Evolutionary conservation across 2,329 filamentous ascomycete genomes (phyloP), one percentile per base, ranked within the genome.

Genomic region (Pseudomassariella vexata): DNA sequence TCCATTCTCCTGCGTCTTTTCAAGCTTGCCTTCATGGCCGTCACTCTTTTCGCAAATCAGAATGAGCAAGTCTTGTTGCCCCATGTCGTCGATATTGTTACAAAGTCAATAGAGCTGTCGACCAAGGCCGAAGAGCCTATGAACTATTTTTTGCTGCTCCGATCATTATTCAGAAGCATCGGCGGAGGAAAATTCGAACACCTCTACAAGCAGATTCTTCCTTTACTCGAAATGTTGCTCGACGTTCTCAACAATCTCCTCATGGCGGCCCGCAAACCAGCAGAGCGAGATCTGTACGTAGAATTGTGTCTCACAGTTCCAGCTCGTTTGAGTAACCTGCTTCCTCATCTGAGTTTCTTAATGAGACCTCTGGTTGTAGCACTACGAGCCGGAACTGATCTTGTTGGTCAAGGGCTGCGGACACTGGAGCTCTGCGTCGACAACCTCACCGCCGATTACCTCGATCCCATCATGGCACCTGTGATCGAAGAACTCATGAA

Each of bases 401-500:
- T 99, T 23, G 90, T 98, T 12, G 89, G 89, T 0, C 94, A 98
- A 57, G 92, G 92, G 0, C 68, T 99, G 6, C 73, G 94, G 18
- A 99, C 92, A 0, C 66, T 99, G 5, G 92, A 99, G 52, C 74
- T 99, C 2, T 99, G 92, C 50, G 92, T 99, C 12, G 92, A 99
- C 42, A 99, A 99, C 47, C 72, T 99, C 1, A 98, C 94, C 0
- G 90, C 92, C 0, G 92, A 98, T 50, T 99, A 98, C 52, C 67
- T 99, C 10, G 92, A 99, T 48, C 94, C 92, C 0, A 96, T 99
- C 49, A 98, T 98, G 90, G 87, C 90, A 3, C 94, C 92, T 0
- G 94, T 96, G 17, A 96, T 99, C 57, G 90, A 98, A 48, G 92
- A 99, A 53, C 69, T 99, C 26, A 98, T 98, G 92, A 92, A 88